These are phyloP conservation scores for Luffa aegyptiaca DNA, from an alignment of 306 rosid genomes.

Conservation along the genomic window DNA sequence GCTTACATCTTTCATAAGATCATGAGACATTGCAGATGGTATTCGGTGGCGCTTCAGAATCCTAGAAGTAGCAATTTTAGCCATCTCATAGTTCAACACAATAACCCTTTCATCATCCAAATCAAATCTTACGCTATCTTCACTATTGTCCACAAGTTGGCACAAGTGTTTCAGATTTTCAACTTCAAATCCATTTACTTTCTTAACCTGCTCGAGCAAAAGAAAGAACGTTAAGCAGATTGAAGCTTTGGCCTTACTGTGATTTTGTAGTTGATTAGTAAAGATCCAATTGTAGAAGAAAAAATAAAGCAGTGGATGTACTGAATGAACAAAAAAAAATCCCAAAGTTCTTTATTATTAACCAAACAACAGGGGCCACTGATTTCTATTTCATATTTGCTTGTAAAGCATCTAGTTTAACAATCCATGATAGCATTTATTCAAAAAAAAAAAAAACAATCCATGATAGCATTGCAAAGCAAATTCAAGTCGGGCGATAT, in stretches of 20 bases:
- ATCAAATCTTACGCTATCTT: constrained; percentile 63
- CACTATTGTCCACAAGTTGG: constrained; percentile 45
- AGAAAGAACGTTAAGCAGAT: neutral
- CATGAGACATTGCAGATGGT: constrained; percentile 55
- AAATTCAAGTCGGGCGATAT: neutral
- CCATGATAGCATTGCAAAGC: neutral
- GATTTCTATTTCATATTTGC: neutral
- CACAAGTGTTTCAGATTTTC: constrained; percentile 63
- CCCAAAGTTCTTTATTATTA: neutral
- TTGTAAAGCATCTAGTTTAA: neutral
- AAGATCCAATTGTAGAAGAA: neutral
- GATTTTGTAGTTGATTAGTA: neutral
- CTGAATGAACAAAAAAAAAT: neutral
- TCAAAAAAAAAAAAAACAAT: too few relatives aligned
- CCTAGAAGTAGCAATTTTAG: constrained; percentile 56
- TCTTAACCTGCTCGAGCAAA: constrained; percentile 45
- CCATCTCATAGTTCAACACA: constrained; percentile 46
- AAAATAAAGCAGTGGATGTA: neutral
- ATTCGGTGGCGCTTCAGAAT: constrained; percentile 77
- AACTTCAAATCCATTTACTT: constrained; percentile 64
- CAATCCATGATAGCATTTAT: neutral
- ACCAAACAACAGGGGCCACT: neutral
- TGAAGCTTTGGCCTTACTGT: neutral
- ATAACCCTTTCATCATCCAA: constrained; percentile 79
- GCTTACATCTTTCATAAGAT: constrained; percentile 32